Evolutionary conservation across 495 filamentous ascomycete species (phyloP).

Genomic region (Aspergillus indologenus): DNA sequence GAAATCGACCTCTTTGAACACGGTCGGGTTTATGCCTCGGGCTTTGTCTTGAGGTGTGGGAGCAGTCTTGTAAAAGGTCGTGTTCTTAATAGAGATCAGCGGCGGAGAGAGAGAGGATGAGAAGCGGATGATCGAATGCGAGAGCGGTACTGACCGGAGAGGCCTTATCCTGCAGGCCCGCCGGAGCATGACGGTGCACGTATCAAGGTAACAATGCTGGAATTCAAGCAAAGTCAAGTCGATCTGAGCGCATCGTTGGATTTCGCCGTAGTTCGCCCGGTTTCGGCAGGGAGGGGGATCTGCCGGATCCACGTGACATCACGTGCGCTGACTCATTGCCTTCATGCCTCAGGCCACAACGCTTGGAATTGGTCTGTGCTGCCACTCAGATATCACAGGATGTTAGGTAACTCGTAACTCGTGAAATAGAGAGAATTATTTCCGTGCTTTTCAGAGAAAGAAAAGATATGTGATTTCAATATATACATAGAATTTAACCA

Average conservation of each 20-base stretch:
- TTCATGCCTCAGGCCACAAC: neutral
- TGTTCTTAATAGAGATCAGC: slow-evolving; percentile 69
- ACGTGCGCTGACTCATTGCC: neutral
- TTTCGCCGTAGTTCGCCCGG: too few species aligned
- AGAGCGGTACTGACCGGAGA: slow-evolving; percentile 3
- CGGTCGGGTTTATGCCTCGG: slow-evolving; percentile 45
- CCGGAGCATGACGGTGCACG: slow-evolving; percentile 9
- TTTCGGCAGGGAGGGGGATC: neutral
- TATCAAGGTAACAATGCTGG: neutral
- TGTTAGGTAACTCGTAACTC: too few species aligned
- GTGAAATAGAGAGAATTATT: too few species aligned
- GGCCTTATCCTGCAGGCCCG: slow-evolving; percentile 7
- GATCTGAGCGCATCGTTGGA: neutral
- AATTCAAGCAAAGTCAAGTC: neutral
- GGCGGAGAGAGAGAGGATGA: slow-evolving; percentile 39
- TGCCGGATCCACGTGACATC: neutral
- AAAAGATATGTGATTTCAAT: neutral
- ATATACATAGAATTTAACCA: neutral
- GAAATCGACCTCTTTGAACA: slow-evolving; percentile 69
- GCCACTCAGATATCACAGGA: too few species aligned
- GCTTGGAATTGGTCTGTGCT: too few species aligned
- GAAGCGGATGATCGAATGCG: slow-evolving; percentile 6
- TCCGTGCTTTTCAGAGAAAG: too few species aligned
- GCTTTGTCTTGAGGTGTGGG: slow-evolving; percentile 48
- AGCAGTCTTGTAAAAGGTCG: slow-evolving; percentile 77